Evolutionary conservation across 257 asterid genomes (phyloP), one percentile per base, ranked within the genome.

Genomic region (Solanum pennellii): DNA sequence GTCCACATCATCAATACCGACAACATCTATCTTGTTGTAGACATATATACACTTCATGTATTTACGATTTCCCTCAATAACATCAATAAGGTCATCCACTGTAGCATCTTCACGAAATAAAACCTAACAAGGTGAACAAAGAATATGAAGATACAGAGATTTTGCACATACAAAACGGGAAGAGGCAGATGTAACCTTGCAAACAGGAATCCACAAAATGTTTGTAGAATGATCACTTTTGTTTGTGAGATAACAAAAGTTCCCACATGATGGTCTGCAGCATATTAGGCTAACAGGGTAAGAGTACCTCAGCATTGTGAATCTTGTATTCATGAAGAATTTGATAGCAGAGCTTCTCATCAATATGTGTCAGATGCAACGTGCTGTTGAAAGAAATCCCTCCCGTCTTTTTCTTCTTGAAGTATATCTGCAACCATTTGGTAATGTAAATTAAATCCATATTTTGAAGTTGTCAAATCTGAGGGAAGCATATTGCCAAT

Each of bases 381-480:
- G 98, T 97, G 95, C 98, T 94, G 92, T 97, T 97, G 93, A 97
- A 97, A 75, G 98, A 97, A 89, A 97, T 94, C 84, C 98, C 98
- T 42, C 98, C 98, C 11, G 98, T 94, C 92, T 97, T 97, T 92
- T 97, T 97, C 98, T 74, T 97, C 90, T 95, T 95, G 90, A 95
- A 97, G 92, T 97, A 97, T 93, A 97, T 97, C 98, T 95, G 94
- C 88, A 90, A 92, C 44, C 68, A 60, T 44, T 76, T 88, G 49
- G 15, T 44, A 77, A 15, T 25, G 62, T 25, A 77, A n/a, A 47
- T 76, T 75, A 23, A 23, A 75, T 75, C 83, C 33, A 75, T 3
- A 75, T 41, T 76, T 76, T 14, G 83, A 76, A 23, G 83, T 41
- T 21, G 56, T 37, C 56, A 3, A 39, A 75, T 23, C 35, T 76